Percentiles rank a stretch among this genome's conserved stretches.
These are phyloP conservation scores for Gloeopeniophorella convolvens DNA, from an alignment of 768 basidiomycete species.

Conservation along the genomic window DNA sequence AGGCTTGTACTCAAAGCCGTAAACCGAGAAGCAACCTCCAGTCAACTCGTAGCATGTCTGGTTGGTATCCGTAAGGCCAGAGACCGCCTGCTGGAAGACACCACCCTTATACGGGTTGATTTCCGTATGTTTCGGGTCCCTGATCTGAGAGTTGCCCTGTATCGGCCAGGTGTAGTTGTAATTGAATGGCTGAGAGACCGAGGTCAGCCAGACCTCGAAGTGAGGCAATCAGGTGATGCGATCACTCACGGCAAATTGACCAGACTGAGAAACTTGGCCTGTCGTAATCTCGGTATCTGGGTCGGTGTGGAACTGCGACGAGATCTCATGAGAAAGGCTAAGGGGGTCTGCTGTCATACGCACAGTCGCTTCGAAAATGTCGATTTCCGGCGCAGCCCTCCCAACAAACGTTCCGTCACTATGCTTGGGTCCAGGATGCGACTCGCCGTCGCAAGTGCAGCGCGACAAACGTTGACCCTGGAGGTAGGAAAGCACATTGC, in stretches of 20 bases:
- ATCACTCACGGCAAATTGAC: slow-evolving; percentile 19
- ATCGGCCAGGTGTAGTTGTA: slow-evolving; percentile 11
- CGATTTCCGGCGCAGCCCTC: slow-evolving; percentile 65
- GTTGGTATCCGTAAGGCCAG: slow-evolving; percentile 51
- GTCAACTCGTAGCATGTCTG: slow-evolving; percentile 28
- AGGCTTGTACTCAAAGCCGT: slow-evolving; percentile 39
- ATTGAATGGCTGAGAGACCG: slow-evolving; percentile 16
- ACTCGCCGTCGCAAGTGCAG: slow-evolving; percentile 35
- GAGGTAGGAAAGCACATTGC: slow-evolving; percentile 66
- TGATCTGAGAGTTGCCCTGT: neutral
- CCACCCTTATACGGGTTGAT: slow-evolving; percentile 67
- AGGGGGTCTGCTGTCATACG: neutral
- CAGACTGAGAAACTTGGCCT: slow-evolving; percentile 19
- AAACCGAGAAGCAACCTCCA: slow-evolving; percentile 31
- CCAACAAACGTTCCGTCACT: slow-evolving; percentile 54
- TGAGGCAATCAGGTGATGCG: neutral
- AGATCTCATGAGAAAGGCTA: neutral
- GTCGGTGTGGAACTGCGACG: neutral
- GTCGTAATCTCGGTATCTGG: neutral
- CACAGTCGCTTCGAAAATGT: slow-evolving; percentile 54
- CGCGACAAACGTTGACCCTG: slow-evolving; percentile 55
- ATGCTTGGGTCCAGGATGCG: slow-evolving; percentile 46
- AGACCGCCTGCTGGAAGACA: slow-evolving; percentile 78
- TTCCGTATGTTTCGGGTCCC: neutral
- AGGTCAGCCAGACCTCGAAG: neutral